Evolutionary conservation across 2,329 filamentous ascomycete species (phyloP), one percentile per base, ranked within the genome.

Genomic region (Myriangium duriaei): DNA sequence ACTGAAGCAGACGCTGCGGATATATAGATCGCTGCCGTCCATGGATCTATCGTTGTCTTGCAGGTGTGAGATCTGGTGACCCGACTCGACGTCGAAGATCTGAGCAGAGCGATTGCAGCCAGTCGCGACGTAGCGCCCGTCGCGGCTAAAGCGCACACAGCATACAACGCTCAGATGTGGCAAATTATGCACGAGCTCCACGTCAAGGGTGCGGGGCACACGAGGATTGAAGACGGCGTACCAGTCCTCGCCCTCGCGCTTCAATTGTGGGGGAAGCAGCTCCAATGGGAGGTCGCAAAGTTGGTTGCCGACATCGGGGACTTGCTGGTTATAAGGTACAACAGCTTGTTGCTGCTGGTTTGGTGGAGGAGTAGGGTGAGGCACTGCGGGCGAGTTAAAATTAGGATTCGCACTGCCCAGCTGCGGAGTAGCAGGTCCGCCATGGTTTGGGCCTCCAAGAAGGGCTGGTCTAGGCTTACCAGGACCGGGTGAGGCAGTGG

Each of bases 101-200:
- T 96, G 88, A n/a, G 91, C 91, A n/a, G 86, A 94, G 46, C 87
- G 72, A 62, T 98, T 98, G 69, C 91, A 96, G 30, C 91, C 91
- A 4, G 91, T 98, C 5, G 91, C 91, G 39, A 98, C 82, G 50
- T 84, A 95, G 55, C 93, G 87, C 49, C 91, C 91, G 54, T 98
- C 91, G 39, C 82, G 76, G 57, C 88, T 96, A 68, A 98, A 98
- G 42, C 91, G 76, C 24, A 98, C 91, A 58, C 91, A 98, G 71
- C 91, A 98, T 1, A 98, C 91, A 3, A 98, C 91, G 51, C 88
- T 96, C 56, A 94, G 84, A 55, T 98, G 91, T 43, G 77, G 75
- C 37, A 98, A 72, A 40, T 86, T 94, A 63, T 96, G 91, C 33
- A 95, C 80, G 28, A 98, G 71, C 47, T 95, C 86, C 38, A 98